Conservation (phyloP, 495 filamentous ascomycete genomes). For the Glutinoglossum americanum region DNA sequence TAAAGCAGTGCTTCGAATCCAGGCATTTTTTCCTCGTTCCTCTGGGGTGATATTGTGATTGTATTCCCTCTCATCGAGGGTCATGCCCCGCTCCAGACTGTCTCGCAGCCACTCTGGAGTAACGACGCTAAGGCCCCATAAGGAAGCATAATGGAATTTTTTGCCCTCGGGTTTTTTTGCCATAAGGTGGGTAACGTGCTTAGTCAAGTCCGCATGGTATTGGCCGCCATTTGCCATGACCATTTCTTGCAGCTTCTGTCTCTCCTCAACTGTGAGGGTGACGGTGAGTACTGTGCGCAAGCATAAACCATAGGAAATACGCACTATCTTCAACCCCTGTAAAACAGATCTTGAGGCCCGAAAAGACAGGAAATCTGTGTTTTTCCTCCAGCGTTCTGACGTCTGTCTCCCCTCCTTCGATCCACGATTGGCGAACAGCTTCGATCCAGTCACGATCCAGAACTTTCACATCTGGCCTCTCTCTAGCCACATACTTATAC, state of each 20-base stretch:
- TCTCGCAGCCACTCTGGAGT: slow-evolving; percentile 68
- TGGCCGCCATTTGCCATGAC: slow-evolving; percentile 48
- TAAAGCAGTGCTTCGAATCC: slow-evolving; percentile 26
- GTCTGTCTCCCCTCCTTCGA: slow-evolving; percentile 59
- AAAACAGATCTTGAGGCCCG: slow-evolving; percentile 53
- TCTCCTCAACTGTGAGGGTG: slow-evolving; percentile 32
- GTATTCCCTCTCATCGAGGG: slow-evolving; percentile 65
- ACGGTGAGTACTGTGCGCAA: slow-evolving; percentile 4
- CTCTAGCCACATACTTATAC: slow-evolving; percentile 84
- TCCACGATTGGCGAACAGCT: slow-evolving; percentile 63
- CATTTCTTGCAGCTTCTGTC: slow-evolving; percentile 42
- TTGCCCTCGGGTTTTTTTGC: slow-evolving; percentile 55
- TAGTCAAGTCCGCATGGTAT: slow-evolving; percentile 73
- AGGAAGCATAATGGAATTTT: slow-evolving; percentile 69
- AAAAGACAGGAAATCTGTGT: slow-evolving; percentile 38
- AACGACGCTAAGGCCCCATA: slow-evolving; percentile 61
- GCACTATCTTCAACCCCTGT: slow-evolving; percentile 78
- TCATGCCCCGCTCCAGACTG: slow-evolving; percentile 79
- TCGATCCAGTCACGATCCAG: slow-evolving; percentile 66
- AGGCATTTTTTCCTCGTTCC: slow-evolving; percentile 58
- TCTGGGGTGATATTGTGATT: slow-evolving; percentile 45
- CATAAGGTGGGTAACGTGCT: slow-evolving; percentile 68
- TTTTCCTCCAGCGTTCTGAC: slow-evolving; percentile 39
- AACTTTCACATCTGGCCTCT: slow-evolving; percentile 63
- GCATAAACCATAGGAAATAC: slow-evolving; percentile 11